Evolutionary conservation across 2,329 filamentous ascomycete species (phyloP), one percentile per base, ranked within the genome.

Genomic region (Podosphaera xanthii): DNA sequence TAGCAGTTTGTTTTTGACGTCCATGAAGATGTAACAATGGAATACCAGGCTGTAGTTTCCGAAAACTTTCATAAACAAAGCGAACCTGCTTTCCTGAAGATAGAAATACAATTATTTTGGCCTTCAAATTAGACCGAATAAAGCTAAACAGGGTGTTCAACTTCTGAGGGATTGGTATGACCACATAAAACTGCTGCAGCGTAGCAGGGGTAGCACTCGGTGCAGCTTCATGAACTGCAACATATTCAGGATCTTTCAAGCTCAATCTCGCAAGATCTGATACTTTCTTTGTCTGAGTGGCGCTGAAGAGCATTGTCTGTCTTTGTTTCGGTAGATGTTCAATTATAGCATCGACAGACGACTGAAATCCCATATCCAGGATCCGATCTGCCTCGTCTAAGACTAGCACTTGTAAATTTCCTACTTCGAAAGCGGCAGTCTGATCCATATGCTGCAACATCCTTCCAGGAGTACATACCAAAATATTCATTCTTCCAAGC

Each of bases 381-480:
- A 96, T 96, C 46, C 92, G 81, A 70, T 98, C 92, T 2, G 92
- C 92, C 71, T 98, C 92, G 67, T 98, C 92, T 60, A 98, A 75
- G 0, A 98, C 90, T 57, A 98, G 74, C 70, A 98, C 86, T 72
- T 94, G 87, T 63, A 98, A 71, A 69, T 94, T 92, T 69, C 92
- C 85, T 63, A 91, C 86, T 63, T 91, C 88, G 68, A 98, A 86
- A 22, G 84, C 82, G 0, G 88, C 87, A 0, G 91, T 97, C 74
- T 96, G 90, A 67, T 94, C 91, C 67, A 98, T 76, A 71, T 98
- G 92, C 71, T 98, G 92, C 65, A 97, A 73, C 78, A 98, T 94
- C 42, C 92, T 81, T 1, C 92, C 92, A 0, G 92, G 92, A 1
- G 92, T 98, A 67, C 90, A 94, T 8, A 98, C 88, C 34, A 98